Conservation (phyloP, 2,329 filamentous ascomycete genomes). For the Stachybotrys chartarum region DNA sequence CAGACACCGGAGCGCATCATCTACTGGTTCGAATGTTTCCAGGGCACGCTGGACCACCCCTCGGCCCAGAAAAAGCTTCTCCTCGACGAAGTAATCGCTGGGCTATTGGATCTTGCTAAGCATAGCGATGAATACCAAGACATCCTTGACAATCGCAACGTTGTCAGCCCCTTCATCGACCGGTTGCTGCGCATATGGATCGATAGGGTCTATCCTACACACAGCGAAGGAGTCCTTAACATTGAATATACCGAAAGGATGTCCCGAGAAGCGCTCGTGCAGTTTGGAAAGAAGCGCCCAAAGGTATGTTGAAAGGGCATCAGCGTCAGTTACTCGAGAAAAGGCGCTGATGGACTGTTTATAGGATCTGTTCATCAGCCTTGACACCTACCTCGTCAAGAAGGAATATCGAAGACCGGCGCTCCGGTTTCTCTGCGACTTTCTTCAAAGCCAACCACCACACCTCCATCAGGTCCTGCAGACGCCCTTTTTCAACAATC, state of each 20-base stretch:
- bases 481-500: constrained; percentile 63
- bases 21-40: constrained; percentile 62
- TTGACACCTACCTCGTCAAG: constrained; percentile 61
- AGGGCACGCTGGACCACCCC: constrained; percentile 28
- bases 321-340: not conserved
- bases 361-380: constrained; percentile 56
- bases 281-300: constrained; percentile 61
- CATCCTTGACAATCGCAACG: constrained; percentile 31
- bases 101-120: constrained; percentile 56
- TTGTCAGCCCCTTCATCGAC: constrained; percentile 43
- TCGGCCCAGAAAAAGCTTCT: constrained; percentile 56
- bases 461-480: constrained; percentile 68
- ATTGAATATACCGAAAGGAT: constrained; percentile 42
- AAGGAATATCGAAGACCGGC: constrained; percentile 56
- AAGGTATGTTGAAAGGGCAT: constrained; percentile 27
- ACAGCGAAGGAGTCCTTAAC: constrained; percentile 26
- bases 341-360: constrained; percentile 1
- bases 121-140: constrained; percentile 53
- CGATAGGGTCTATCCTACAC: constrained; percentile 32
- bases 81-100: constrained; percentile 57
- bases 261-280: constrained; percentile 44
- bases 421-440: constrained; percentile 62
- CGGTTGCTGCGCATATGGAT: constrained; percentile 53
- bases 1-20: constrained; percentile 54
- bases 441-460: constrained; percentile 69